Percentiles rank a stretch among this genome's conserved stretches.
phyloP scores from a whole-genome alignment of 306 rosid species.

The Quillaja saponaria region DNA sequence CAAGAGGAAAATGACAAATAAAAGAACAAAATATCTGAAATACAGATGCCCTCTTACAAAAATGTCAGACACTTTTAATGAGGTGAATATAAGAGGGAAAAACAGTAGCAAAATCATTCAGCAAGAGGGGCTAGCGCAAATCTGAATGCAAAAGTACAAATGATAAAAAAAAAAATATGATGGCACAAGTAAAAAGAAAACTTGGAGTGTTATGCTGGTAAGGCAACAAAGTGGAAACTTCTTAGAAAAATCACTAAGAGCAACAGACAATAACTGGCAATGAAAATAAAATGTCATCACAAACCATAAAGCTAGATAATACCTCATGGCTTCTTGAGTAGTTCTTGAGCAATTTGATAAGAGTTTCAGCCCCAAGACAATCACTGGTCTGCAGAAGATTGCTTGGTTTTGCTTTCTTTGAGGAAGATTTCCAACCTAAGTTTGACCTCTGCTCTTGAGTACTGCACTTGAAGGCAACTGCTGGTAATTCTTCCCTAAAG shows the following conservation, averaged over 20 bases:
- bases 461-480: constrained; percentile 96
- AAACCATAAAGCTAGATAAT: background rate
- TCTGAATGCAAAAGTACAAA: too few relatives aligned
- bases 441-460: constrained; percentile 94
- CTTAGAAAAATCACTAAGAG: too few relatives aligned
- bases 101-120: too few relatives aligned
- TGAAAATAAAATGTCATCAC: too few relatives aligned
- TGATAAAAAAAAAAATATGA: too few relatives aligned
- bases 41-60: background rate
- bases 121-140: too few relatives aligned
- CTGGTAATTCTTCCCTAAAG: constrained; percentile 90
- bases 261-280: too few relatives aligned
- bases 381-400: constrained; percentile 74
- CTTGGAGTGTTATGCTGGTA: too few relatives aligned
- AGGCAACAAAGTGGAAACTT: too few relatives aligned
- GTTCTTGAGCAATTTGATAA: constrained; percentile 87
- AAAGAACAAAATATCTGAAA: constrained; percentile 12
- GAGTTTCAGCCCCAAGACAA: constrained; percentile 97
- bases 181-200: too few relatives aligned
- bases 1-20: background rate
- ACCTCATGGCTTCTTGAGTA: constrained; percentile 97
- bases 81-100: too few relatives aligned
- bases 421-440: constrained; percentile 83
- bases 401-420: constrained; percentile 67
- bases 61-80: too few relatives aligned